Conservation (phyloP, 805 yeast species). For the Candida sphagnicola region DNA sequence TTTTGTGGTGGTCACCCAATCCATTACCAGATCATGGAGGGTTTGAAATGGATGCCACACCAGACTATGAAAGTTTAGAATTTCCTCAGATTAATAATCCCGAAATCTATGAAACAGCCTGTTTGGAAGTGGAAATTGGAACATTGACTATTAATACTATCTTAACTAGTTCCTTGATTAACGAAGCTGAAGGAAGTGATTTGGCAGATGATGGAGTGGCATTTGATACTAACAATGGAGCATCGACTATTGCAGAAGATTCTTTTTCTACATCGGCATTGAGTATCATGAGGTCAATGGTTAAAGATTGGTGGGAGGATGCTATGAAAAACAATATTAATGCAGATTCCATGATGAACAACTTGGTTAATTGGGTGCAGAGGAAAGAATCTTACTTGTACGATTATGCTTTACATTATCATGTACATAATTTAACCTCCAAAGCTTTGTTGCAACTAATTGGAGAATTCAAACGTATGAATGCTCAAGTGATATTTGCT, state of each 20-base stretch:
- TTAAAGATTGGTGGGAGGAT: slow-evolving; percentile 92
- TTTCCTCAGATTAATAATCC: slow-evolving; percentile 74
- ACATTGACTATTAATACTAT: slow-evolving; percentile 85
- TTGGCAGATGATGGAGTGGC: slow-evolving; percentile 47
- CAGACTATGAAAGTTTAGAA: slow-evolving; percentile 55
- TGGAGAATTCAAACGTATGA: slow-evolving; percentile 73
- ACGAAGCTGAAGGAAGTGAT: slow-evolving; percentile 86
- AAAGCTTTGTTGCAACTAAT: slow-evolving; percentile 77
- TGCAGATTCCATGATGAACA: slow-evolving; percentile 81
- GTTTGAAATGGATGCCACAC: slow-evolving; percentile 54
- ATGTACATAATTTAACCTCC: slow-evolving; percentile 80
- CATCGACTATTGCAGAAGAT: slow-evolving; percentile 67
- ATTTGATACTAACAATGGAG: slow-evolving; percentile 35
- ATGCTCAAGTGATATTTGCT: slow-evolving; percentile 78
- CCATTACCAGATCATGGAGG: slow-evolving; percentile 88
- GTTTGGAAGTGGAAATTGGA: slow-evolving; percentile 72
- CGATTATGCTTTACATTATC: slow-evolving; percentile 77
- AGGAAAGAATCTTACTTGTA: slow-evolving; percentile 68
- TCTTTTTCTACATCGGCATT: slow-evolving; percentile 78
- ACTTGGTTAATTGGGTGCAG: slow-evolving; percentile 84
- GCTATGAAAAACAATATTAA: slow-evolving; percentile 63
- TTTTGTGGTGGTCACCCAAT: slow-evolving; percentile 90
- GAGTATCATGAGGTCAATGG: slow-evolving; percentile 63
- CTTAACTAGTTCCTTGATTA: slow-evolving; percentile 75
- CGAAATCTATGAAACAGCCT: slow-evolving; percentile 72